Evolutionary conservation across 257 asterid genomes (phyloP), one percentile per base, ranked within the genome.

Genomic region (Schizonepeta tenuifolia): DNA sequence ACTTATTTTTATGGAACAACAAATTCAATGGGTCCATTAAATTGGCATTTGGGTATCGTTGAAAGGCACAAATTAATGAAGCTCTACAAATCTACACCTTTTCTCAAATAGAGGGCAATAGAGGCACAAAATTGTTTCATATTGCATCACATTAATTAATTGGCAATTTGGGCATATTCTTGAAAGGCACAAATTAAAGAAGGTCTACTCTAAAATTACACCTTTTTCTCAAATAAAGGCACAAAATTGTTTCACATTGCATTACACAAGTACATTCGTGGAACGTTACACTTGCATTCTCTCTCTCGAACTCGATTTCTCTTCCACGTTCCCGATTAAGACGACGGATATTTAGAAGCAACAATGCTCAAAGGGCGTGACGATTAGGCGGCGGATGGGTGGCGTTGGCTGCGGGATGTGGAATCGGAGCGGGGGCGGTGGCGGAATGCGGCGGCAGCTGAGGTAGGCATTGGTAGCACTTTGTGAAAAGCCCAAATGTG

Each of bases 401-500:
- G 65, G 80, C 28, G 36, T 87, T 86, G 82, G 80, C 78, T n/a
- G 17, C 0, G 0, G 73, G 77, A 11, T 89, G 80, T 4, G 92
- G 86, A 0, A 69, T 31, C 24, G 88, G 89, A 9, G 89, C 82
- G 12, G 85, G 77, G 80, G 83, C 75, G 58, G 79, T 82, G 55
- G 85, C 64, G 20, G 64, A 11, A 57, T 61, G 83, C 0, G 87
- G 77, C 14, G 84, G 78, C 18, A 74, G 84, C 26, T 83, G 93
- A 8, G 86, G 86, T 31, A 79, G 81, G 75, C 98, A 93, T 49
- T 93, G 96, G 86, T 93, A 93, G 81, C 98, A 93, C 81, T 89
- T 93, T 1, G 97, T 89, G 88, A 93, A 91, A 4, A 93, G 95
- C 55, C 98, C 98, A 68, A 91, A 93, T 1, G 97, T 89, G 74